Evolutionary conservation across 495 filamentous ascomycete species (phyloP).

Genomic region (Podospora pseudocomata): DNA sequence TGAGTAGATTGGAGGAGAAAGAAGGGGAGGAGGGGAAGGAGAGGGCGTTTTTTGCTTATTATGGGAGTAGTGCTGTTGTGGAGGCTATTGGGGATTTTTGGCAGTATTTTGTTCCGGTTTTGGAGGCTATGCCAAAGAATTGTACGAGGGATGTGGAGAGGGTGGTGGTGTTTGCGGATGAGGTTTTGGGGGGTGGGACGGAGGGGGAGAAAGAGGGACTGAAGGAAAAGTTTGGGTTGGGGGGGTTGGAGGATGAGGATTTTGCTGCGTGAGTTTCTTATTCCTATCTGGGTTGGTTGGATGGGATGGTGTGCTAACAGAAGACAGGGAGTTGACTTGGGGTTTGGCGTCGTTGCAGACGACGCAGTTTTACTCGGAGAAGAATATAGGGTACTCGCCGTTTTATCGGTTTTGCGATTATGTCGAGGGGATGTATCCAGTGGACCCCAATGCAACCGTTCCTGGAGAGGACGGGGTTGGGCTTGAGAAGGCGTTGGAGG

Average conservation of each 20-base stretch:
- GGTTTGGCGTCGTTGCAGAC: constrained; percentile 60
- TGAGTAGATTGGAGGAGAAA: constrained; percentile 36
- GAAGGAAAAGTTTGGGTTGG: constrained; percentile 58
- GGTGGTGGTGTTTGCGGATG: constrained; percentile 58
- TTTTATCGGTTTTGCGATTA: constrained; percentile 38
- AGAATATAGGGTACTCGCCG: constrained; percentile 18
- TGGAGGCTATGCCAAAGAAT: constrained; percentile 60
- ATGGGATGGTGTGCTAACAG: neutral
- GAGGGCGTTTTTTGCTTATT: constrained; percentile 66
- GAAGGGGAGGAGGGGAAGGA: constrained; percentile 55
- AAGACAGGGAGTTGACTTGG: constrained; percentile 43
- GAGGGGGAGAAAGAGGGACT: constrained; percentile 44
- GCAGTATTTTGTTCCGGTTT: constrained; percentile 63
- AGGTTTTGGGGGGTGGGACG: constrained; percentile 41
- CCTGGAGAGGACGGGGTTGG: constrained; percentile 31
- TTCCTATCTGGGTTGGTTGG: neutral
- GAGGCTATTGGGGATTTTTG: constrained; percentile 62
- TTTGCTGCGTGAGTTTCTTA: constrained; percentile 47
- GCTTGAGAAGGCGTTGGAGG: constrained; percentile 27
- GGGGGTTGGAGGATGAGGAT: constrained; percentile 53
- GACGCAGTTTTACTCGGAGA: constrained; percentile 39
- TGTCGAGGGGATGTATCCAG: constrained; percentile 32
- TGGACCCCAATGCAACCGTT: constrained; percentile 28
- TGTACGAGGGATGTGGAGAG: constrained; percentile 55
- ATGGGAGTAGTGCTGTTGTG: constrained; percentile 60